phyloP scores from a whole-genome alignment of 257 asterid genomes.

The Przewalskia tangutica region DNA sequence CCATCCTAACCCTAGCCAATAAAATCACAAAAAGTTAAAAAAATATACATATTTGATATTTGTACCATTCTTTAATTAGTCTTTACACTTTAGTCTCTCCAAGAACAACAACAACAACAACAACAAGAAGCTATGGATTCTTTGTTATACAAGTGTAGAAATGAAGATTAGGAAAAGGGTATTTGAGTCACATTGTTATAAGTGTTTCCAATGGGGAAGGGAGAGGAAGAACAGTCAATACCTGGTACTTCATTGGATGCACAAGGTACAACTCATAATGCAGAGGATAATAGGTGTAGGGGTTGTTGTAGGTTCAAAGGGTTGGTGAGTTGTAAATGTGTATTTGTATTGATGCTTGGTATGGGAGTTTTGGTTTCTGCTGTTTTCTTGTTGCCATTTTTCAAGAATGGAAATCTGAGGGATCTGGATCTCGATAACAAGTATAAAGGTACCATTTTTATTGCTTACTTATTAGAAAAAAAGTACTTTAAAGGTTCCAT shows the following conservation, averaged over 20 bases:
- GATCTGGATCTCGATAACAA: too few relatives aligned
- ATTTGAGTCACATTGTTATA: constrained; percentile 36
- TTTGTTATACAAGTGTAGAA: constrained; percentile 30
- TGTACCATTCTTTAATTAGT: constrained; percentile 23
- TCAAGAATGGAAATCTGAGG: too few relatives aligned
- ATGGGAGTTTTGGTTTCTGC: too few relatives aligned
- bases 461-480: too few relatives aligned
- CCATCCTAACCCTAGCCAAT: constrained; percentile 3
- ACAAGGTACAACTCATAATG: constrained; percentile 31
- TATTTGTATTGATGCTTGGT: too few relatives aligned
- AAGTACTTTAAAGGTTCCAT: too few relatives aligned
- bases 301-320: too few relatives aligned
- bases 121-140: constrained; percentile 6
- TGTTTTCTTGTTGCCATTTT: too few relatives aligned
- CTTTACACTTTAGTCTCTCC: constrained; percentile 10
- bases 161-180: constrained; percentile 14
- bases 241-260: constrained; percentile 36
- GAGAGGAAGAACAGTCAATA: constrained; percentile 38
- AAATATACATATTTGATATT: background rate
- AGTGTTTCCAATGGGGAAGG: constrained; percentile 66
- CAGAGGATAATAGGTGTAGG: background rate
- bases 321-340: too few relatives aligned
- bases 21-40: constrained; percentile 20
- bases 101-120: too few relatives aligned
- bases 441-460: too few relatives aligned